A percentile compares a stretch with the other conserved stretches of the same genome.
Evolutionary conservation across 805 yeast species (phyloP).

Genomic region (Saccharomycopsis javanensis): DNA sequence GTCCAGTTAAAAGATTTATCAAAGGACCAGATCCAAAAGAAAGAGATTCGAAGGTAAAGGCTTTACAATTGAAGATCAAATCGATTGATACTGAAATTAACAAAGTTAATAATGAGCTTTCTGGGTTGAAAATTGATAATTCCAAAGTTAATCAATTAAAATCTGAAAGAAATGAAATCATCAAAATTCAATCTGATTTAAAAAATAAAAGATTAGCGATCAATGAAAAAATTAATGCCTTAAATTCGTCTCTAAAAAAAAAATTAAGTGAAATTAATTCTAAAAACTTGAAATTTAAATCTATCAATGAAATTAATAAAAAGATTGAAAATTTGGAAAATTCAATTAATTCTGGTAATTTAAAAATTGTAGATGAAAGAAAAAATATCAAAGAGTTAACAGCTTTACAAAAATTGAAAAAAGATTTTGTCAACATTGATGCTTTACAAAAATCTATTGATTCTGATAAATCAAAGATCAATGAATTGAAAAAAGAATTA

Average conservation of each 20-base stretch:
- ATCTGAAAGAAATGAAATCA: conserved; percentile 37
- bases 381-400: conserved; percentile 76
- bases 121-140: conserved; percentile 36
- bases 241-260: conserved; percentile 65
- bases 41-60: conserved; percentile 48
- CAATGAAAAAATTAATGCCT: conserved; percentile 56
- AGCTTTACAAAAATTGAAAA: conserved; percentile 67
- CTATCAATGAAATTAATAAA: conserved; percentile 57
- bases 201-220: conserved; percentile 37
- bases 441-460: conserved; percentile 73
- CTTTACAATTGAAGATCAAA: conserved; percentile 51
- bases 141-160: conserved; percentile 45
- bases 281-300: conserved; percentile 63
- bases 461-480: conserved; percentile 63
- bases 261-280: conserved; percentile 66
- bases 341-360: conserved; percentile 63
- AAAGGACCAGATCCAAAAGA: conserved; percentile 67
- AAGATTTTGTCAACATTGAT: conserved; percentile 66
- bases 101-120: conserved; percentile 45
- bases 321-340: conserved; percentile 60
- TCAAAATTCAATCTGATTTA: conserved; percentile 38
- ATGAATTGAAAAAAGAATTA: conserved; percentile 61
- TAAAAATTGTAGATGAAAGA: conserved; percentile 88
- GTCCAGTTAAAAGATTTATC: conserved; percentile 41
- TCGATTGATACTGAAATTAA: conserved; percentile 46